Conservation (phyloP, 2,329 filamentous ascomycete species). For the Colletotrichum agaves region DNA sequence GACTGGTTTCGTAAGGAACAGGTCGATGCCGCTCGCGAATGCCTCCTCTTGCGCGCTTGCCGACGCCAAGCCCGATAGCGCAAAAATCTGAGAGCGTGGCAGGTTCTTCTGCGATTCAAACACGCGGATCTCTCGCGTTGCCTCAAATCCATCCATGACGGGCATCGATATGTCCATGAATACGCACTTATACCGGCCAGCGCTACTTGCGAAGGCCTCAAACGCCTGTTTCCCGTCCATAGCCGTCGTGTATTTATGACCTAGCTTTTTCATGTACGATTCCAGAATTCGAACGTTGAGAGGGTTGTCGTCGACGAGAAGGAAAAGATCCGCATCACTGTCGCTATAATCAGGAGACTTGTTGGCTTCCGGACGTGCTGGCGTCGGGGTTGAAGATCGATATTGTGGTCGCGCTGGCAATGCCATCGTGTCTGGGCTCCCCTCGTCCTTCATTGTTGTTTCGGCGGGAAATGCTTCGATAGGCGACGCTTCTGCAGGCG, state of each 20-base stretch:
- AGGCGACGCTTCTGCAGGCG: not conserved
- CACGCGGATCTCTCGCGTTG: conserved; percentile 60
- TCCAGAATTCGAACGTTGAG: conserved; percentile 52
- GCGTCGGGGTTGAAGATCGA: not conserved
- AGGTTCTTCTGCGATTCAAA: conserved; percentile 57
- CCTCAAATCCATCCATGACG: conserved; percentile 63
- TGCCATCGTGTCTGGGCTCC: not conserved
- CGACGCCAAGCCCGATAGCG: conserved; percentile 63
- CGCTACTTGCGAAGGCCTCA: conserved; percentile 42
- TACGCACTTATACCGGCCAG: conserved; percentile 44
- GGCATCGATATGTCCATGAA: conserved; percentile 68
- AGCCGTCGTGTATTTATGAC: conserved; percentile 44
- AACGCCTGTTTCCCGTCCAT: conserved; percentile 49
- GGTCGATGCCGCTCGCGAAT: conserved; percentile 61
- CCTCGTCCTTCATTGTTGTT: not conserved
- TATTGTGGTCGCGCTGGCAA: not conserved
- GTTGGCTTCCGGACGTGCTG: not conserved
- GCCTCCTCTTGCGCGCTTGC: conserved; percentile 62
- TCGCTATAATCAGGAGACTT: not conserved
- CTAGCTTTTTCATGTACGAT: conserved; percentile 49
- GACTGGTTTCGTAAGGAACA: conserved; percentile 67
- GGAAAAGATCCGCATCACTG: conserved; percentile 34
- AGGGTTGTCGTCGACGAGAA: conserved; percentile 55
- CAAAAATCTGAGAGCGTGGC: conserved; percentile 58
- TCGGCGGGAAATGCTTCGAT: not conserved